Percentiles rank a stretch among this genome's conserved stretches.
Evolutionary conservation across 306 rosid species (phyloP).

Genomic region (Dryas octopetala): DNA sequence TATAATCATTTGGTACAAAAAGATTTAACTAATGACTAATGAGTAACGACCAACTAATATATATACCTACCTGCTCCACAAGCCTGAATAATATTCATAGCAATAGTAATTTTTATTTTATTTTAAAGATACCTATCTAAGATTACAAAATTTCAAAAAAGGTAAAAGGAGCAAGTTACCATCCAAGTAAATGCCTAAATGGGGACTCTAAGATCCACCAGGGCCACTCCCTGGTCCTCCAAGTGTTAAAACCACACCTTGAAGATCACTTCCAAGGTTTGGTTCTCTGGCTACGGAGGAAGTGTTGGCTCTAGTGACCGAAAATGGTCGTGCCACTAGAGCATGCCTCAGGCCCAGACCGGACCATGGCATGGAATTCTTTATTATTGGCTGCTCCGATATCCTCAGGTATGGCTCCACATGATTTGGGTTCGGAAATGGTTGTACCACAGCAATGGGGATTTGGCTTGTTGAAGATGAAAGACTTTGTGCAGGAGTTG

Average conservation of each 20-base stretch:
- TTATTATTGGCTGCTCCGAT: slow-evolving; percentile 33
- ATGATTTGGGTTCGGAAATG: slow-evolving; percentile 36
- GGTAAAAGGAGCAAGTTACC: background rate
- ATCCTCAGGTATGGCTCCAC: slow-evolving; percentile 28
- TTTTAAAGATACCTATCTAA: background rate
- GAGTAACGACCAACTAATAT: background rate
- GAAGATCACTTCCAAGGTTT: slow-evolving; percentile 70
- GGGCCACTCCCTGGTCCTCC: slow-evolving; percentile 75
- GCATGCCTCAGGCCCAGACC: slow-evolving; percentile 41
- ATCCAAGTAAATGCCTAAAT: background rate
- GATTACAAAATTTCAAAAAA: slow-evolving; percentile 29
- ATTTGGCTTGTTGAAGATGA: slow-evolving; percentile 20
- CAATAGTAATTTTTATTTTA: no score
- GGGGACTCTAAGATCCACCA: slow-evolving; percentile 28
- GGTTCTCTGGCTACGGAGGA: slow-evolving; percentile 43
- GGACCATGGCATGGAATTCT: slow-evolving; percentile 24
- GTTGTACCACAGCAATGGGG: slow-evolving; percentile 27
- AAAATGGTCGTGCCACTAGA: slow-evolving; percentile 36
- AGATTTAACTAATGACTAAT: background rate
- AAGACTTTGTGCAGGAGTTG: slow-evolving; percentile 38
- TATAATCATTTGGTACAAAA: slow-evolving; percentile 15
- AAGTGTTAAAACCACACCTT: slow-evolving; percentile 75
- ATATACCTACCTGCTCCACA: slow-evolving; percentile 5
- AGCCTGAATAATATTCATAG: background rate
- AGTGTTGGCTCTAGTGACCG: slow-evolving; percentile 33